These are phyloP conservation scores for Chalaropsis thielavioides DNA, from an alignment of 2,329 filamentous ascomycete genomes.

Conservation along the genomic window DNA sequence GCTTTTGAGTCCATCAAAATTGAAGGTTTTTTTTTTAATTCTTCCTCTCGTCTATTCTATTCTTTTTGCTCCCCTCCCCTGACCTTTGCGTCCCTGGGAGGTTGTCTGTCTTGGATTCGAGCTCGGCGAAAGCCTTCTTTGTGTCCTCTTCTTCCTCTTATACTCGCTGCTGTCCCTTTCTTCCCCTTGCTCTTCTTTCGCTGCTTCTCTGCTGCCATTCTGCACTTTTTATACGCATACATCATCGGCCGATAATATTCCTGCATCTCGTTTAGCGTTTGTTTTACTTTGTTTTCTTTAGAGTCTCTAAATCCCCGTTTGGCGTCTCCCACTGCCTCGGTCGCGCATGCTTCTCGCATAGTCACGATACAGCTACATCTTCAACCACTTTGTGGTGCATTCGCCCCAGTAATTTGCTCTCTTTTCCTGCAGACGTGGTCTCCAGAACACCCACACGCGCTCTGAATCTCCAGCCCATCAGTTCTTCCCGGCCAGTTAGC, in stretches of 20 bases:
- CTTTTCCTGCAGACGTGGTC: neutral
- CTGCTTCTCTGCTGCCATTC: neutral
- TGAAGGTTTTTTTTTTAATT: neutral
- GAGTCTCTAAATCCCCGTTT: neutral
- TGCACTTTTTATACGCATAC: neutral
- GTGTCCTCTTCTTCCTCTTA: neutral
- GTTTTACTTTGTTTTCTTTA: neutral
- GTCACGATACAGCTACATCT: neutral
- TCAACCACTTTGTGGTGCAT: neutral
- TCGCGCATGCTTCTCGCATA: neutral
- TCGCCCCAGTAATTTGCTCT: neutral
- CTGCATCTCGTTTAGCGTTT: constrained; percentile 2
- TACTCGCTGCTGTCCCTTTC: neutral
- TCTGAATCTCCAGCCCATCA: neutral
- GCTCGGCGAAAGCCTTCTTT: neutral
- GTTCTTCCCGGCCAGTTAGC: neutral
- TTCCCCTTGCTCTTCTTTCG: neutral
- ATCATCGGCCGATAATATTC: neutral
- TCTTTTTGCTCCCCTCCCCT: constrained; percentile 7
- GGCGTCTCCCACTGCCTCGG: neutral
- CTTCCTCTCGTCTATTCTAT: neutral
- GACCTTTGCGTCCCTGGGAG: neutral
- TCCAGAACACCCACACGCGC: neutral
- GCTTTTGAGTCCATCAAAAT: neutral
- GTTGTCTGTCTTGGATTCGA: neutral